phyloP scores from a whole-genome alignment of 352 stramenopile species.

The Phytophthora hybrid region DNA sequence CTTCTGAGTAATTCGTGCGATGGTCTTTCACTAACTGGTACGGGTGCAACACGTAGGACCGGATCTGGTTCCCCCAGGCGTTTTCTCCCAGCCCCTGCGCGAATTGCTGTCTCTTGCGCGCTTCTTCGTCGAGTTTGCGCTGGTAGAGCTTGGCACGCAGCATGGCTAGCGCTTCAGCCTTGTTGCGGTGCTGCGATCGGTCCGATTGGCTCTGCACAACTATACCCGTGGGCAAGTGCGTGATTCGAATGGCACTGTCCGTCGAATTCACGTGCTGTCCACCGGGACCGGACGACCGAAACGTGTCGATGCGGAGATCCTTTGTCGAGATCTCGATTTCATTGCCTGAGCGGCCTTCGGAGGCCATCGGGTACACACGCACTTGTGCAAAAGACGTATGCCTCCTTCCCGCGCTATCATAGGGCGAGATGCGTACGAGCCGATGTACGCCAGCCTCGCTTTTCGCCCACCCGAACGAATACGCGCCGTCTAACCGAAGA shows the following conservation, averaged over 20 bases:
- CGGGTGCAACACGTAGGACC: slow-evolving; percentile 97
- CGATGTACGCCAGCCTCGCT: slow-evolving; percentile 96
- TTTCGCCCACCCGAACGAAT: slow-evolving; percentile 94
- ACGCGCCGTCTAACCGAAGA: slow-evolving; percentile 66
- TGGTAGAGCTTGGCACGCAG: slow-evolving; percentile 78
- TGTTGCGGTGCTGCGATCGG: slow-evolving; percentile 95
- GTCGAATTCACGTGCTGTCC: slow-evolving; percentile 99
- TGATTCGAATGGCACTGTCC: slow-evolving; percentile 96
- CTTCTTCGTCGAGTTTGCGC: slow-evolving; percentile 68
- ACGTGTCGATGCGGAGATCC: slow-evolving; percentile 96
- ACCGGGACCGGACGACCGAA: slow-evolving; percentile 92
- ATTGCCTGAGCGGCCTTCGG: slow-evolving; percentile 40
- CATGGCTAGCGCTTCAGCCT: slow-evolving; percentile 92
- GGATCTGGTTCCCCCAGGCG: slow-evolving; percentile 92
- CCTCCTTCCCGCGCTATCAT: slow-evolving; percentile 93
- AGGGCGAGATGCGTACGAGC: slow-evolving; percentile 95
- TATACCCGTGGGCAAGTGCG: slow-evolving; percentile 94
- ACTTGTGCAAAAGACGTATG: slow-evolving; percentile 97
- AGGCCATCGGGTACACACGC: slow-evolving; percentile 73
- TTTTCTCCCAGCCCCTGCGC: slow-evolving; percentile 80
- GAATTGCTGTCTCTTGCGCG: slow-evolving; percentile 54
- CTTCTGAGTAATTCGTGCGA: slow-evolving; percentile 91
- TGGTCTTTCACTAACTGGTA: slow-evolving; percentile 99
- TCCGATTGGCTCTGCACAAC: slow-evolving; percentile 95
- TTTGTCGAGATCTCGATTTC: slow-evolving; percentile 67